Base-by-base conservation (phyloP, 2,329 filamentous ascomycete genomes). In the Catunica adiposa region DNA sequence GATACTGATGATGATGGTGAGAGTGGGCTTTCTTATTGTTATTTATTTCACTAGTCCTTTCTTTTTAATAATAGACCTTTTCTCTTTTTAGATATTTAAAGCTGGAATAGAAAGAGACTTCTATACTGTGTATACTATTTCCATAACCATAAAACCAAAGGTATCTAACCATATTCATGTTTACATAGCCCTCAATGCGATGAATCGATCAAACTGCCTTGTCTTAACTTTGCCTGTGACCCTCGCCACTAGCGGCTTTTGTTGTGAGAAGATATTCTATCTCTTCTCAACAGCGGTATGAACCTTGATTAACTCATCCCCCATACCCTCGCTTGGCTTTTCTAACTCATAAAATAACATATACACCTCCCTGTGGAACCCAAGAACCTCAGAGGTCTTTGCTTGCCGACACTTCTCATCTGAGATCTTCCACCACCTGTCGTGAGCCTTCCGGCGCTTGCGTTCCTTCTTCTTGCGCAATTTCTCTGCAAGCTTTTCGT, bases 361-460 rank as follows among this genome's bases (percentile, higher is more conserved):
- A 67, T 98, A 98, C 0, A 97, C 90, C 68, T 98, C 92, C 63
- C 83, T 84, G 69, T 96, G 89, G 89, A 96, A 95, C 6, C 82
- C 80, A 57, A 98, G 68, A 5, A 98, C 88, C 62, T 98, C 92
- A 55, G 77, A 80, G 4, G 89, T 97, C 72, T 89, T 95, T 61
- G 88, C 84, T 69, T 97, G 90, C 65, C 90, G 92, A 63, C 97
- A 80, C 69, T 94, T 95, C 61, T 98, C 92, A 66, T 98, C 92
- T 61, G 89, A 96, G 61, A 98, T 94, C 37, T 92, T 81, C 92
- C 92, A 98, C 92, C 92, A 98, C 61, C 68, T 81, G 64, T 94
- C 84, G 64, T 79, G 81, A 59, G 77, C 79, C 62, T 78, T 81
- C 6, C 53, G 53, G 17, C 42, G 29, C 38, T 51, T 52, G n/a